phyloP scores from a whole-genome alignment of 768 basidiomycete genomes.

The Stropharia rugosoannulata region DNA sequence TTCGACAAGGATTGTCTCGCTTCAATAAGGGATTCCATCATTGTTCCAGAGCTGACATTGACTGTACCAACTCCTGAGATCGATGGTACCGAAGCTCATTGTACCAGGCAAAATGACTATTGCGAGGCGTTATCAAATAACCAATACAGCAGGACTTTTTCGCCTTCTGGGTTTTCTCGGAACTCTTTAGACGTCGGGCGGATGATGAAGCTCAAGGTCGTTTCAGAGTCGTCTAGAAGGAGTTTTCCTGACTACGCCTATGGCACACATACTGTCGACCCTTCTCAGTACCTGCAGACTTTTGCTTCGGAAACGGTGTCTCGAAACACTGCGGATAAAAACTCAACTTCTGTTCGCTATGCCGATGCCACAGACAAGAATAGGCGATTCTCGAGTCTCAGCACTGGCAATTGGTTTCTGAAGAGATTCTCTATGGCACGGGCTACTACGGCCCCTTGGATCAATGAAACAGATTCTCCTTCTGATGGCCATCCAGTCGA shows the following conservation, averaged over 20 bases:
- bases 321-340: neutral
- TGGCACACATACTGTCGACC: no score
- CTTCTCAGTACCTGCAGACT: neutral
- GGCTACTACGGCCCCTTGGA: neutral
- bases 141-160: no score
- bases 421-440: slow-evolving; percentile 7
- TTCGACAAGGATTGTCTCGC: slow-evolving; percentile 7
- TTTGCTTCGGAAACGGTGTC: neutral
- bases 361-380: neutral
- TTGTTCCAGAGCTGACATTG: slow-evolving; percentile 28
- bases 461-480: neutral
- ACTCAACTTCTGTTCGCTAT: neutral
- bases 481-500: neutral
- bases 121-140: neutral
- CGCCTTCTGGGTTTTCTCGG: no score
- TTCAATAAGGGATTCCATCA: slow-evolving; percentile 8
- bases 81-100: neutral
- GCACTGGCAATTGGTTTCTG: slow-evolving; percentile 2
- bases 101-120: neutral
- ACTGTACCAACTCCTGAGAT: slow-evolving; percentile 33
- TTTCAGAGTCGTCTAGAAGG: no score
- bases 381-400: neutral
- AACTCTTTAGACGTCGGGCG: no score
- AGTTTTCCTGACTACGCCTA: no score
- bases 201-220: no score